Base-by-base conservation (phyloP, 2,329 filamentous ascomycete genomes). In the Fusarium sp. region DNA sequence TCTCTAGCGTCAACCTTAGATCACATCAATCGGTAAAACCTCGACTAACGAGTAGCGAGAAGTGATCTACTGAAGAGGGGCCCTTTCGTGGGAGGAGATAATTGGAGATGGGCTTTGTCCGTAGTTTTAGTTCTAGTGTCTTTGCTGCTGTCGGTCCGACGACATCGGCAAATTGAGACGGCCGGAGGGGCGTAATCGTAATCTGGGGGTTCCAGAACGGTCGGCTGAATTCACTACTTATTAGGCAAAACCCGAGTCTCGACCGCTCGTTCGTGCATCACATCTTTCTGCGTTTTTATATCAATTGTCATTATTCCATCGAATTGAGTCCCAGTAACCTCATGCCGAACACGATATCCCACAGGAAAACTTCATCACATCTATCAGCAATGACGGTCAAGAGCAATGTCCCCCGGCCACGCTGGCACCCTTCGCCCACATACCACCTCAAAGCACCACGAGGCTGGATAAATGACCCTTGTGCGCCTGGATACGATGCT, bases 401-500 rank as follows among this genome's bases (percentile, higher is more conserved):
- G 24, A 51, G 28, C 22, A 28, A 24, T 11, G 20, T 20, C 20
- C 43, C 49, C 20, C 68, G 61, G 50, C 45, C 68, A 28, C 32
- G 39, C 39, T 70, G 62, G 62, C 68, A 71, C 35, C 60, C 56
- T 41, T 43, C 58, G 26, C 71, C 71, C 14, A 58, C 63, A 24
- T 73, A 70, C 19, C 71, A 73, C 19, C 61, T 73, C 14, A 73
- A 66, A 44, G 71, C 71, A 15, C 68, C 66, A 10, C 56, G 40
- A 22, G 71, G 71, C 10, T 73, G 71, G 71, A 68, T 73, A 5
- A 73, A 73, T 15, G 71, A 73, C 30, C 71, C 71, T 17, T 73
- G 71, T 15, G 71, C 68, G 13, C 71, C 71, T 1, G 71, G 71
- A 1, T 73, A 63, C 9, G 71, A 73, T 41, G 33, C 56, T 1